These are phyloP conservation scores for Tillandsia fasciculata DNA, from an alignment of 176 grass and related monocot species.

Conservation along the genomic window DNA sequence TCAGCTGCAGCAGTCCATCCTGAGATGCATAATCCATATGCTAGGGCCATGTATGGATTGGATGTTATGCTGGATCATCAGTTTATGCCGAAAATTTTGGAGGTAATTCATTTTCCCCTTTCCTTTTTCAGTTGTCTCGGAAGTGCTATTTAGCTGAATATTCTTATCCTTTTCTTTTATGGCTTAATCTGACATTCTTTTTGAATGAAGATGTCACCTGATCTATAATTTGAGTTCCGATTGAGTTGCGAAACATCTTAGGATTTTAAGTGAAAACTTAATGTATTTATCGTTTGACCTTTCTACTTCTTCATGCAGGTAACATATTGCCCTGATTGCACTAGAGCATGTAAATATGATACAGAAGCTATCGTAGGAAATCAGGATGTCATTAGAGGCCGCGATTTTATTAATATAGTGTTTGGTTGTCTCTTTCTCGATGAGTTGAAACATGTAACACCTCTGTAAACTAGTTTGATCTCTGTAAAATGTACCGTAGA, in stretches of 20 bases:
- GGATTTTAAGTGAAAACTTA: background rate
- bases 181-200: too few species aligned
- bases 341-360: slow-evolving; percentile 82
- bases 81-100: slow-evolving; percentile 78
- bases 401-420: slow-evolving; percentile 70
- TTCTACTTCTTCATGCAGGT: slow-evolving; percentile 38
- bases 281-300: background rate
- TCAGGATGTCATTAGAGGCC: slow-evolving; percentile 28
- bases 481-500: background rate
- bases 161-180: too few species aligned
- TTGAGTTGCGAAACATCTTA: background rate
- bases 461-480: slow-evolving; percentile 22
- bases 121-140: background rate
- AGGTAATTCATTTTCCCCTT: slow-evolving; percentile 32
- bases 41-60: slow-evolving; percentile 80
- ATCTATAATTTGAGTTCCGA: too few species aligned
- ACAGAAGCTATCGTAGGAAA: slow-evolving; percentile 40
- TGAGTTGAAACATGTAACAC: slow-evolving; percentile 51
- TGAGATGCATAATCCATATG: slow-evolving; percentile 69
- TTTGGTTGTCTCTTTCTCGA: slow-evolving; percentile 90
- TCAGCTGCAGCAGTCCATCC: slow-evolving; percentile 78
- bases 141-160: background rate
- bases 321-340: slow-evolving; percentile 89
- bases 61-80: slow-evolving; percentile 87
- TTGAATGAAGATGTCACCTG: too few species aligned